Conservation (phyloP, 495 filamentous ascomycete species). For the Penicillium dipodomyicola region DNA sequence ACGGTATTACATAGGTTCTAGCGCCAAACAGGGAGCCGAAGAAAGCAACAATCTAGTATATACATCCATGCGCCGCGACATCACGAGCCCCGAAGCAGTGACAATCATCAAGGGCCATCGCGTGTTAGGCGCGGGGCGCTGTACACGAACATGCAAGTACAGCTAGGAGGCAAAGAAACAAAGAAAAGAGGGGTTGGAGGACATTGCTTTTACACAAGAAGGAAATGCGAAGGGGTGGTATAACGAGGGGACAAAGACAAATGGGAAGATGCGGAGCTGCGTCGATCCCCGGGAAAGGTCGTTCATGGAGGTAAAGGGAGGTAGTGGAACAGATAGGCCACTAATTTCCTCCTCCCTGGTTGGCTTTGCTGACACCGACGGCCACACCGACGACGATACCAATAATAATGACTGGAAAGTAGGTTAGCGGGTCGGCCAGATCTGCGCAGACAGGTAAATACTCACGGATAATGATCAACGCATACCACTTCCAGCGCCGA, state of each 20-base stretch:
- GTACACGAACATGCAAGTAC: conserved; percentile 21
- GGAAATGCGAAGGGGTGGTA: conserved; percentile 32
- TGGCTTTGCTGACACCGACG: conserved; percentile 44
- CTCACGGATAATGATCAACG: conserved; percentile 76
- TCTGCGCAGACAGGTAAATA: conserved; percentile 25
- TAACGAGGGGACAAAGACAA: conserved; percentile 24
- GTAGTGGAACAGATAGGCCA: conserved; percentile 7
- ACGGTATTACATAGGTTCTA: conserved; percentile 42
- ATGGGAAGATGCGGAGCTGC: conserved; percentile 13
- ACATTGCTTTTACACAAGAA: conserved; percentile 31
- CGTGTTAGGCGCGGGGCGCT: conserved; percentile 14
- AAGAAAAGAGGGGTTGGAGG: conserved; percentile 19
- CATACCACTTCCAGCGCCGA: conserved; percentile 98
- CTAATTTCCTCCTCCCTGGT: too few species aligned
- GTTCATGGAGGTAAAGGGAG: conserved; percentile 17
- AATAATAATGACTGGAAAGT: conserved; percentile 47
- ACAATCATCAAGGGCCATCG: conserved; percentile 21
- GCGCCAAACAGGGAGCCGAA: conserved; percentile 32
- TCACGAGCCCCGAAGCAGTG: conserved; percentile 23
- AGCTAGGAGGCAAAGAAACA: conserved; percentile 15
- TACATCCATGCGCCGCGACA: conserved; percentile 34
- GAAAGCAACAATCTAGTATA: conserved; percentile 42
- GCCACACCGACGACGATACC: conserved; percentile 50
- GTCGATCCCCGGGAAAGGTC: conserved; percentile 12
- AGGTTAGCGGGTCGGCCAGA: neutral